phyloP scores from a whole-genome alignment of 2,329 filamentous ascomycete genomes.

The Rhexocercosporidium sp. region DNA sequence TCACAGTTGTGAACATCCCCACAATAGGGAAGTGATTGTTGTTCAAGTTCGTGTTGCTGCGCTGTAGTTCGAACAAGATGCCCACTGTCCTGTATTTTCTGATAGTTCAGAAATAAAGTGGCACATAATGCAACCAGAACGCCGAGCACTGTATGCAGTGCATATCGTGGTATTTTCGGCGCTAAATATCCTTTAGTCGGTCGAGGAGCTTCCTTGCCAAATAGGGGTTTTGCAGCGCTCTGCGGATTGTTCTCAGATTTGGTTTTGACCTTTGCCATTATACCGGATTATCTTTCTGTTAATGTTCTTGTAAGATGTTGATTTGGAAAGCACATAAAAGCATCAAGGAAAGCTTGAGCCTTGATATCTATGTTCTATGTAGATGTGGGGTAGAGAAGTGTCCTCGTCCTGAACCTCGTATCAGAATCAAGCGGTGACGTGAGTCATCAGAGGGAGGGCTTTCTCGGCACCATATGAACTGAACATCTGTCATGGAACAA shows the following conservation, averaged over 20 bases:
- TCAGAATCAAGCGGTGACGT: background rate
- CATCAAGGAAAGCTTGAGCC: too few species aligned
- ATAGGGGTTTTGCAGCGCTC: background rate
- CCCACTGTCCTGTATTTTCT: background rate
- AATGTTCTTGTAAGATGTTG: background rate
- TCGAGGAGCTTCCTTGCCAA: background rate
- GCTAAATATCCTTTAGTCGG: too few species aligned
- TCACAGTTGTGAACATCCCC: background rate
- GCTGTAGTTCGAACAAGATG: background rate
- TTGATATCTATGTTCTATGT: background rate
- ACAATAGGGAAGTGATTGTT: background rate
- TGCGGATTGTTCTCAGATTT: background rate
- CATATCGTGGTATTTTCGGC: background rate
- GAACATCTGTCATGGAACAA: background rate
- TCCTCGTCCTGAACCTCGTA: slow-evolving; percentile 1
- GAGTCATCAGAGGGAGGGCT: background rate
- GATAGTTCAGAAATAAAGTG: background rate
- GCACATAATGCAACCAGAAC: background rate
- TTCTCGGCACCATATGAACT: background rate
- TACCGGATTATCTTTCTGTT: background rate
- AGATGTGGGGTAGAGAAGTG: background rate
- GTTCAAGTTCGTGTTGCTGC: background rate
- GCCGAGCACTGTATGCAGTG: background rate
- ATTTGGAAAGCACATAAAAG: background rate
- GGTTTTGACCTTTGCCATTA: background rate